These are phyloP conservation scores for Daldinia caldariorum DNA, from an alignment of 495 filamentous ascomycete species.

Conservation along the genomic window DNA sequence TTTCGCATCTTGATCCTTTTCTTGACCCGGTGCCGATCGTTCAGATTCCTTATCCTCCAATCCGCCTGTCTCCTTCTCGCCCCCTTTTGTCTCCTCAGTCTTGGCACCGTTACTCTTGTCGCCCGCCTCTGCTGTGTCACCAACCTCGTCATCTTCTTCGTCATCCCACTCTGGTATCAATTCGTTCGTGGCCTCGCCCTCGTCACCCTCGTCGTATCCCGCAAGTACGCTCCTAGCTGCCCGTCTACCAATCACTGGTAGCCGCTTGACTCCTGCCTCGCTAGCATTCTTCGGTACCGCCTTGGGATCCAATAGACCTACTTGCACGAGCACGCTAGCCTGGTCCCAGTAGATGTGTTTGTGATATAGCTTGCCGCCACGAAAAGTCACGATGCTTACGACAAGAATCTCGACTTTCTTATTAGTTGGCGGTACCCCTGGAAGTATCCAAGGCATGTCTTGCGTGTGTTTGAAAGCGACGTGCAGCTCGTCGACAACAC, in stretches of 20 bases:
- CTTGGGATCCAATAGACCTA: constrained; percentile 72
- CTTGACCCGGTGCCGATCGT: constrained; percentile 1
- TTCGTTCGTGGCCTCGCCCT: constrained; percentile 67
- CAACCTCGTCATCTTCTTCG: constrained; percentile 32
- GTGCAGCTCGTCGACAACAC: constrained; percentile 58
- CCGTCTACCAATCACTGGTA: constrained; percentile 75
- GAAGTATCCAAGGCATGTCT: constrained; percentile 77
- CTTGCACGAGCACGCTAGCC: constrained; percentile 76
- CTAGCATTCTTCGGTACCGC: constrained; percentile 56
- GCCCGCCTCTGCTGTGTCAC: constrained; percentile 11
- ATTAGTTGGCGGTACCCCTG: constrained; percentile 70
- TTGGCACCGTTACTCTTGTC: background rate
- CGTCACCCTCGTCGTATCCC: constrained; percentile 58
- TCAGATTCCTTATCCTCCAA: constrained; percentile 10
- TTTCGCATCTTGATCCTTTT: constrained; percentile 17
- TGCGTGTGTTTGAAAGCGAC: constrained; percentile 70
- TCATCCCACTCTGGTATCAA: constrained; percentile 64
- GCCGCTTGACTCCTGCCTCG: constrained; percentile 53
- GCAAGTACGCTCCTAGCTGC: constrained; percentile 69
- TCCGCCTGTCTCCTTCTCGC: constrained; percentile 1
- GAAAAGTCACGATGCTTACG: constrained; percentile 62
- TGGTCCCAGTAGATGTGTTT: constrained; percentile 86
- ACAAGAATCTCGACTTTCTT: constrained; percentile 46
- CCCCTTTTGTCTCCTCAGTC: constrained; percentile 7
- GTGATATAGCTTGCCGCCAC: constrained; percentile 69